Conservation (phyloP, 345 rosid genomes). For the Boechera divaricarpa region DNA sequence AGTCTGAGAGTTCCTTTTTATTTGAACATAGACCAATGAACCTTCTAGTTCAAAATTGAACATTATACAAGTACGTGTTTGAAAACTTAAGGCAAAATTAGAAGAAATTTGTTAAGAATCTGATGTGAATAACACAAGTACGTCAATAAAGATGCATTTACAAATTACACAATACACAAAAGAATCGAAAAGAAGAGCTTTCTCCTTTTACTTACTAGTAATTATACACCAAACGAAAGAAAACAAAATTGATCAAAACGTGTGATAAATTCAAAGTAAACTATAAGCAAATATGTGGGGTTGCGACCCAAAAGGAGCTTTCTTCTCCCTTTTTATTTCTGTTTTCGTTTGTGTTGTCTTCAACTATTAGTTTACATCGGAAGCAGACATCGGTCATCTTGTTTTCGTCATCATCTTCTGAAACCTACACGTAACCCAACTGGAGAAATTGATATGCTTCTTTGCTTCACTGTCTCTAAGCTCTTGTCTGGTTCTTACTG, state of each 20-base stretch:
- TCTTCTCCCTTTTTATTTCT: constrained; percentile 9
- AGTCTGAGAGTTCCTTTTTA: neutral
- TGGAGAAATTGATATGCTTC: constrained; percentile 9
- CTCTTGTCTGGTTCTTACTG: constrained; percentile 8
- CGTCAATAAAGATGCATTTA: constrained; percentile 29
- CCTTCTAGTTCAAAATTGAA: neutral
- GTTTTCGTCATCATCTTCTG: constrained; percentile 33
- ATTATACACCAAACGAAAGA: constrained; percentile 8
- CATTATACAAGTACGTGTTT: neutral
- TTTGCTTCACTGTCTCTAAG: constrained; percentile 33
- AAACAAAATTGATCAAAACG: constrained; percentile 6
- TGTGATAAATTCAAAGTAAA: constrained; percentile 1
- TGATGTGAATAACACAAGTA: constrained; percentile 6
- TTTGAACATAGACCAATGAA: neutral
- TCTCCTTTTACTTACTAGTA: neutral
- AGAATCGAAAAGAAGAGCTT: neutral
- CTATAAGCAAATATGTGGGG: constrained; percentile 16
- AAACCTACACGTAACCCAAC: constrained; percentile 37
- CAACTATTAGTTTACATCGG: constrained; percentile 36
- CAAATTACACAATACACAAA: constrained; percentile 28
- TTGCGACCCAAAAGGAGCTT: constrained; percentile 17
- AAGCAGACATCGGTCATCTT: constrained; percentile 20
- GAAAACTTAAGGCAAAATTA: neutral
- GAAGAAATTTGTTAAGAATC: neutral
- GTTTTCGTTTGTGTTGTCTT: constrained; percentile 34